These are phyloP conservation scores for Ceratobasidium sp. DNA, from an alignment of 1,284 basidiomycete genomes.

Conservation along the genomic window DNA sequence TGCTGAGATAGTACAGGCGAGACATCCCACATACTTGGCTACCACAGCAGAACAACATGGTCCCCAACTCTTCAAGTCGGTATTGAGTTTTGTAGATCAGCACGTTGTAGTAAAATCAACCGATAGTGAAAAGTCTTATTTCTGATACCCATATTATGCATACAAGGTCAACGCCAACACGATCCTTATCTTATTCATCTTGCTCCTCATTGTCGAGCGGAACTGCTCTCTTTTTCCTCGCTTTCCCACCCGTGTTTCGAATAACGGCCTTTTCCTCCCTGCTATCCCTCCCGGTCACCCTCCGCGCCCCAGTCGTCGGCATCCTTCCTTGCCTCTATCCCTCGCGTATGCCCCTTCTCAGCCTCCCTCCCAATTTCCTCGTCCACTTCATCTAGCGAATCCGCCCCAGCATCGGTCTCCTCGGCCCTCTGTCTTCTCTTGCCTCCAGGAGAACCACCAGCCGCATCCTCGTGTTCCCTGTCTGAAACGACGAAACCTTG, in stretches of 20 bases:
- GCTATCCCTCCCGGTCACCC: constrained; percentile 63
- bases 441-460: constrained; percentile 48
- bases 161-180: too few species aligned
- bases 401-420: constrained; percentile 63
- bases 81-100: too few species aligned
- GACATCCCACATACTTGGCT: too few species aligned
- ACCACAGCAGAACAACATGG: too few species aligned
- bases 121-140: too few species aligned
- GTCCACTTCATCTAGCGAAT: constrained; percentile 74
- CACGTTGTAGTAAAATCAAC: too few species aligned
- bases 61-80: too few species aligned
- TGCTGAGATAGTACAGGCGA: too few species aligned
- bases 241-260: constrained; percentile 69
- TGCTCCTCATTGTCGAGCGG: constrained; percentile 31
- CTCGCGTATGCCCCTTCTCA: constrained; percentile 54
- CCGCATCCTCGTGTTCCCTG: constrained; percentile 68
- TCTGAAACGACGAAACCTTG: constrained; percentile 85
- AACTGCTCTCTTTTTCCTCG: constrained; percentile 60
- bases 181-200: constrained; percentile 1
- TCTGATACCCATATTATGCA: too few species aligned
- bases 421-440: constrained; percentile 47
- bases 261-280: constrained; percentile 69
- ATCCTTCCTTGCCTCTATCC: constrained; percentile 56
- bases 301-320: constrained; percentile 46
- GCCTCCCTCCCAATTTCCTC: constrained; percentile 65